These are phyloP conservation scores for Xylariaceae sp. DNA, from an alignment of 2,329 filamentous ascomycete genomes.

Conservation along the genomic window DNA sequence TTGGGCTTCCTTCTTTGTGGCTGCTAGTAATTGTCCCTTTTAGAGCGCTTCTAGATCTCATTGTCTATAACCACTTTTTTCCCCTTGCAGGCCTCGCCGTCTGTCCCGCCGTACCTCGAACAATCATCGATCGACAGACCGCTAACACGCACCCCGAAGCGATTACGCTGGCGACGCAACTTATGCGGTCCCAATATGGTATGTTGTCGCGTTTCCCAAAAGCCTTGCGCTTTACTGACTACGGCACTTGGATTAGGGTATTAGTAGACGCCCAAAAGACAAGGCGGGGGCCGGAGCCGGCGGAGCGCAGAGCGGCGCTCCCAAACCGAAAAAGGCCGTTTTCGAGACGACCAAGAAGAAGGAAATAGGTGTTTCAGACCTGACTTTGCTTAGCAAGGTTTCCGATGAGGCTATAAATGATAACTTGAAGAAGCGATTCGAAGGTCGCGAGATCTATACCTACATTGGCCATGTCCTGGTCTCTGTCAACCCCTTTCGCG, in stretches of 20 bases:
- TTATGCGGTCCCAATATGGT: conserved; percentile 34
- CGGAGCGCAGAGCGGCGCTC: conserved; percentile 36
- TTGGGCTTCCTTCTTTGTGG: background rate
- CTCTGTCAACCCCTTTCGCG: conserved; percentile 96
- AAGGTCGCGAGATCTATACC: conserved; percentile 97
- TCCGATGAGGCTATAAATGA: conserved; percentile 99
- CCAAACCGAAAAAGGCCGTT: conserved; percentile 88
- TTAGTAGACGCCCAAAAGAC: conserved; percentile 48
- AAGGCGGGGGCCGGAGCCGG: conserved; percentile 43
- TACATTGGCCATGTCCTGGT: conserved; percentile 99
- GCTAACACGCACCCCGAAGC: background rate
- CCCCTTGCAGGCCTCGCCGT: background rate
- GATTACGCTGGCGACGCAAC: conserved; percentile 19
- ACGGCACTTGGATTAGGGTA: conserved; percentile 37
- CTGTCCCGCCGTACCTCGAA: conserved; percentile 8
- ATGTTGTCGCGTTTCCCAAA: conserved; percentile 7
- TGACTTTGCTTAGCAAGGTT: conserved; percentile 96
- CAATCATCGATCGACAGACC: background rate
- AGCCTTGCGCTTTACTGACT: conserved; percentile 18
- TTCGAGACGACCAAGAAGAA: conserved; percentile 98
- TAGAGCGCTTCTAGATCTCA: conserved; percentile 2
- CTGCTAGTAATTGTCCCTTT: background rate
- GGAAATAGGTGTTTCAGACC: conserved; percentile 95
- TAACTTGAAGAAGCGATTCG: conserved; percentile 96
- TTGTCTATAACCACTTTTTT: conserved; percentile 5